Base-by-base conservation (phyloP, 305 asterid species). In the Solanum hybrid region DNA sequence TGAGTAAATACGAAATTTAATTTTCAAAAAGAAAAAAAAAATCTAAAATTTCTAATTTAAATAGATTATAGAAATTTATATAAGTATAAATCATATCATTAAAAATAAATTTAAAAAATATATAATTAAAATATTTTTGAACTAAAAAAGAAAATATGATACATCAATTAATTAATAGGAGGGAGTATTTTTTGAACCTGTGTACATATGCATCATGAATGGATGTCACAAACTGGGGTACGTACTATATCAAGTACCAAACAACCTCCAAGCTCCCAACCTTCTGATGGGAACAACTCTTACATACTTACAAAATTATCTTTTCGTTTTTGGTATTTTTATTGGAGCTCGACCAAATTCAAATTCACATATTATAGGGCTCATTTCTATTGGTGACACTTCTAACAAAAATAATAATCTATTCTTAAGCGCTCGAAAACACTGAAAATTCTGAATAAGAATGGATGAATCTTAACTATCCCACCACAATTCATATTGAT, bases 241-340 rank as follows among this genome's bases (percentile, higher is more conserved):
- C 35, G 86, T 76, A 87, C 14, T 14, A 17, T 5, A 75, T 2
- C 37, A 80, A 34, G 76, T 42, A 56, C 86, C 76, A 82, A 35
- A 71, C 87, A 82, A 82, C 87, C 87, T 46, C 73, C 87, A 46
- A 46, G 20, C 38, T 82, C 87, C 87, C 87, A 82, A 82, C 87
- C 40, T 82, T 46, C 87, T 82, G 87, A 82, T 82, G 27, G 37
- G 40, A 82, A 82, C 40, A 82, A 82, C 29, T 26, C 20, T 27
- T 32, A 17, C 27, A 24, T 82, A 40, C 26, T 66, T 51, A 88
- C 84, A 80, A 32, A 22, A 75, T 31, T 32, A 31, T 75, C 5
- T 10, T 73, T 27, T 12, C 4, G 3, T 31, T 1, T 73, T 29
- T 0, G 22, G 0, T 16, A 13, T 31, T 31, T 16, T 7, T 75